phyloP scores from a whole-genome alignment of 2,329 filamentous ascomycete species.

The Pseudogymnoascus sp. region DNA sequence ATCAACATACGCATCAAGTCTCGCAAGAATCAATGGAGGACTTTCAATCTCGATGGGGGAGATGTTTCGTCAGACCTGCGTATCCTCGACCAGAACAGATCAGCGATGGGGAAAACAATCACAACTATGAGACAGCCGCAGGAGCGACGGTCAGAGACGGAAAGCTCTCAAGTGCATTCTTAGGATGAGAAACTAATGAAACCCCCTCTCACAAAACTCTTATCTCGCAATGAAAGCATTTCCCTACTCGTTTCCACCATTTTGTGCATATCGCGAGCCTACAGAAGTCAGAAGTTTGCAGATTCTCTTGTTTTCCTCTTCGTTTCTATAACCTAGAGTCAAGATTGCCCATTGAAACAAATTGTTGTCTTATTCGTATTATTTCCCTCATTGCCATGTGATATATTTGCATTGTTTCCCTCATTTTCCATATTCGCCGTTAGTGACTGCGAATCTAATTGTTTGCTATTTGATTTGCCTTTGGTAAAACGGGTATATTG shows the following conservation, averaged over 20 bases:
- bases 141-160: background rate
- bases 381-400: background rate
- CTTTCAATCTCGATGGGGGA: background rate
- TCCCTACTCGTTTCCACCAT: background rate
- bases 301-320: background rate
- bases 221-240: background rate
- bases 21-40: background rate
- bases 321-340: background rate
- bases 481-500: background rate
- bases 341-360: background rate
- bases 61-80: background rate
- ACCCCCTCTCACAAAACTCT: background rate
- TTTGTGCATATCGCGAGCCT: background rate
- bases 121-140: background rate
- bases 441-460: background rate
- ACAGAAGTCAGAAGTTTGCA: background rate
- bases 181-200: background rate
- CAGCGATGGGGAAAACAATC: background rate
- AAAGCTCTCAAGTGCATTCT: background rate
- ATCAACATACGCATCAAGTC: background rate
- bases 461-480: background rate
- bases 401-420: background rate
- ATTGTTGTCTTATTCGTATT: background rate
- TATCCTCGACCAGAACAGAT: background rate
- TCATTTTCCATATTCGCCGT: background rate